Percentiles rank a stretch among this genome's conserved stretches.
Evolutionary conservation across 371 early-diverging fungal species (phyloP).

Genomic region (Rhizopus delemar): DNA sequence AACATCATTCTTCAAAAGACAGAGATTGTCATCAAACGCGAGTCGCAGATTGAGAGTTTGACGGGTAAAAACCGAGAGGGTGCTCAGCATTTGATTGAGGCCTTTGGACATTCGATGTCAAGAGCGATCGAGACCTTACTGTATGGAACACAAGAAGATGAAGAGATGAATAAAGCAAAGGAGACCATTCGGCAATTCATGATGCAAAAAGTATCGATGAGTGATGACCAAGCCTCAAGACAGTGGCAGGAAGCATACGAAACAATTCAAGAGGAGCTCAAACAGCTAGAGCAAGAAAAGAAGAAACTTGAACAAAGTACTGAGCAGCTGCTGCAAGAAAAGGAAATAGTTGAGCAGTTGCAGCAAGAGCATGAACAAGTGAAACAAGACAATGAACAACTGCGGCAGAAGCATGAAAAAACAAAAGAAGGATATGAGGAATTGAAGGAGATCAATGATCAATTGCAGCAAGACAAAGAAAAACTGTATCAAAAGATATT

Average conservation of each 20-base stretch:
- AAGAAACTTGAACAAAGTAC: not conserved
- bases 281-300: no score
- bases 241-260: not conserved
- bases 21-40: conserved; percentile 15
- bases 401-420: no score
- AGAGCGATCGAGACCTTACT: not conserved
- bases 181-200: not conserved
- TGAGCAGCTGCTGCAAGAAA: not conserved
- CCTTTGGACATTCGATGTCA: not conserved
- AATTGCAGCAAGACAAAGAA: not conserved
- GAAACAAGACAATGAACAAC: not conserved
- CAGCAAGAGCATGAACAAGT: no score
- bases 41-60: conserved; percentile 18
- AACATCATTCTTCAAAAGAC: conserved; percentile 5
- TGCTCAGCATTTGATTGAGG: not conserved
- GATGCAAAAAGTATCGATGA: not conserved
- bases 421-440: no score
- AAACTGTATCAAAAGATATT: no score
- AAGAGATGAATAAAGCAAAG: not conserved
- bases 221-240: not conserved
- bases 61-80: not conserved
- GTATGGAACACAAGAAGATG: not conserved
- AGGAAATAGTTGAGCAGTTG: no score
- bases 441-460: no score
- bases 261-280: not conserved